These are phyloP conservation scores for Aspergillus unguis DNA, from an alignment of 2,329 filamentous ascomycete genomes.

Conservation along the genomic window DNA sequence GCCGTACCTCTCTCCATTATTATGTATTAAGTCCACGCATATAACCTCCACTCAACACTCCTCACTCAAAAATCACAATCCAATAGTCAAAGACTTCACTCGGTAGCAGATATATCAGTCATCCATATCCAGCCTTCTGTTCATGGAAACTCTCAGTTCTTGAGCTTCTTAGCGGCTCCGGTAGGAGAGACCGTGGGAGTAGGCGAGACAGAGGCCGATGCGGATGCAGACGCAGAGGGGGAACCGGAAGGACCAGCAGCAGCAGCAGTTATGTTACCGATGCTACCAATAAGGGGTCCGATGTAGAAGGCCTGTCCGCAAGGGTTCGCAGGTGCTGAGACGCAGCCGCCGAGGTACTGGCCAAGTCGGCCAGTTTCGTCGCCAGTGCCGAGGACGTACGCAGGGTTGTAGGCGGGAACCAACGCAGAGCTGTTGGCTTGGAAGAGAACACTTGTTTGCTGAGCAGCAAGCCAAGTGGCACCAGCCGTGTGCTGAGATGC, in stretches of 20 bases:
- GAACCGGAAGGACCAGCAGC: constrained; percentile 2
- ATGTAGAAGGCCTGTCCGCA: constrained; percentile 23
- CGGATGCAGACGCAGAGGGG: background rate
- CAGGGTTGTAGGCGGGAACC: constrained; percentile 23
- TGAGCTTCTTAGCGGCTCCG: constrained; percentile 1
- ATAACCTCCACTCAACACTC: too few relatives aligned
- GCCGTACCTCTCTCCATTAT: too few relatives aligned
- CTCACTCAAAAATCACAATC: too few relatives aligned
- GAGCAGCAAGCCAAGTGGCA: constrained; percentile 21
- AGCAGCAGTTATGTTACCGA: constrained; percentile 9
- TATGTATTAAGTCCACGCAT: too few relatives aligned
- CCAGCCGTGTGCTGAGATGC: constrained; percentile 26
- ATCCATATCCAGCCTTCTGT: background rate
- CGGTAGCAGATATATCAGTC: background rate
- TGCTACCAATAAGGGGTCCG: constrained; percentile 23
- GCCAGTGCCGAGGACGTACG: constrained; percentile 19
- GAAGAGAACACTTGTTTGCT: constrained; percentile 17
- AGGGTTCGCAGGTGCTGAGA: constrained; percentile 20
- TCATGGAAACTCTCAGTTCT: background rate
- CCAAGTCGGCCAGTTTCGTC: constrained; percentile 25
- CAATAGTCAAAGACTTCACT: too few relatives aligned
- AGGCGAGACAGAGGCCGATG: background rate
- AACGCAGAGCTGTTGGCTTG: constrained; percentile 21
- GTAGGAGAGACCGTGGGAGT: constrained; percentile 3
- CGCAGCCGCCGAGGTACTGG: constrained; percentile 22